Conservation (phyloP, 179 eudicot genomes). For the Silene vulgaris region DNA sequence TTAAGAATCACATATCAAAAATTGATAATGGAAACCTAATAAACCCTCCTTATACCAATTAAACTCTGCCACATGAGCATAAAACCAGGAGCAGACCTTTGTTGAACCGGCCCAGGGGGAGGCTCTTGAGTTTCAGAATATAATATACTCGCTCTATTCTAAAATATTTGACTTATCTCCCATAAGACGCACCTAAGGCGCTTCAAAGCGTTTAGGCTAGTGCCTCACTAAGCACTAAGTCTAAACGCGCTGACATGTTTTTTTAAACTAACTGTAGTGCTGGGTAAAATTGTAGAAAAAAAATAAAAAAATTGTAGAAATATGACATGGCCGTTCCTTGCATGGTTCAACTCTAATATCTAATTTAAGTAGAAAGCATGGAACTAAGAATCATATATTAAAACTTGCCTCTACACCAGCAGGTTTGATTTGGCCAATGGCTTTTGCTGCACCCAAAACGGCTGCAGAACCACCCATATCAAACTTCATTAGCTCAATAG, state of each 20-base stretch:
- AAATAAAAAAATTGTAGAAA: background rate
- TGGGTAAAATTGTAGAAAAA: background rate
- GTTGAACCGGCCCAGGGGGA: no score
- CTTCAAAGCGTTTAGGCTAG: background rate
- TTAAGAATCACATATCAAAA: background rate
- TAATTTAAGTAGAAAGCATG: background rate
- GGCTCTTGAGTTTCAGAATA: no score
- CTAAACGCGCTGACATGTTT: background rate
- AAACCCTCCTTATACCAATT: background rate
- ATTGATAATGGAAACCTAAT: no score
- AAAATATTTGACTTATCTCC: no score
- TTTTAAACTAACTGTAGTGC: background rate
- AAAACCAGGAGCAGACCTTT: background rate
- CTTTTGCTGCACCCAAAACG: conserved; percentile 93
- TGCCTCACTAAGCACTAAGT: background rate
- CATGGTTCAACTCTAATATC: conserved; percentile 1
- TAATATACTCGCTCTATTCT: no score
- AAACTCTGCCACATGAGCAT: background rate
- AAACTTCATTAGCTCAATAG: conserved; percentile 86
- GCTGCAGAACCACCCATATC: conserved; percentile 99
- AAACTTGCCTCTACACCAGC: conserved; percentile 83
- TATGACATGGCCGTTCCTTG: background rate
- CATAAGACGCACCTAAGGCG: no score
- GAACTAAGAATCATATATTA: background rate
- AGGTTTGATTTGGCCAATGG: conserved; percentile 94